A percentile compares a stretch with the other conserved stretches of the same genome.
Conservation (phyloP, 768 basidiomycete species). For the Chalciporus sphaerocephalus region DNA sequence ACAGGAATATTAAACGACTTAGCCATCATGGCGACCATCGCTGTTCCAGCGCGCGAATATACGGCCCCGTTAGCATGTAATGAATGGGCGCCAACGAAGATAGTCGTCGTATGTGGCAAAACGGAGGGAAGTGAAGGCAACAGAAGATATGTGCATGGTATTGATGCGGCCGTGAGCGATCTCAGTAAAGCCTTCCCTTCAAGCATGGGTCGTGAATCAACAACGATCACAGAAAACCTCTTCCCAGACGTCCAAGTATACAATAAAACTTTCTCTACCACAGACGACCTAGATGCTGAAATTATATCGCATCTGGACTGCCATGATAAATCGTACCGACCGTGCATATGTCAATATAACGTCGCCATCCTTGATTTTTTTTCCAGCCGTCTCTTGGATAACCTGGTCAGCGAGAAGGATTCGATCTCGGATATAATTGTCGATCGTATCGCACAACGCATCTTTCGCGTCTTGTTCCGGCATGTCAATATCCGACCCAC, state of each 20-base stretch:
- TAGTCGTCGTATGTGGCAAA: slow-evolving; percentile 76
- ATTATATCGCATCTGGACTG: neutral
- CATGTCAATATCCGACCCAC: slow-evolving; percentile 85
- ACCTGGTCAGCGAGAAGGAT: slow-evolving; percentile 92
- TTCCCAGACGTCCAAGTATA: slow-evolving; percentile 71
- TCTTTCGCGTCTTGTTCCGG: slow-evolving; percentile 96
- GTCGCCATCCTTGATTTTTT: slow-evolving; percentile 93
- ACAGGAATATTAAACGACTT: slow-evolving; percentile 87
- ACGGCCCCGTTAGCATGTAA: slow-evolving; percentile 93
- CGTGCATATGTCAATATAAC: slow-evolving; percentile 90
- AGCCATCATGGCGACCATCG: slow-evolving; percentile 94
- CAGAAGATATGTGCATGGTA: slow-evolving; percentile 90
- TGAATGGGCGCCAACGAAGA: slow-evolving; percentile 91
- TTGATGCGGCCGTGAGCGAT: slow-evolving; percentile 58
- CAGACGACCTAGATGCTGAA: slow-evolving; percentile 65
- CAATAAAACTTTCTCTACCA: slow-evolving; percentile 86
- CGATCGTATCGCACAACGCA: slow-evolving; percentile 76
- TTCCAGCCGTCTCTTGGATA: slow-evolving; percentile 81
- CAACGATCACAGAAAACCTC: slow-evolving; percentile 83
- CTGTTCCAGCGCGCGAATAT: slow-evolving; percentile 91
- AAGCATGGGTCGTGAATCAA: slow-evolving; percentile 91
- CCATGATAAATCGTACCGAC: slow-evolving; percentile 36
- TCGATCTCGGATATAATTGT: slow-evolving; percentile 89
- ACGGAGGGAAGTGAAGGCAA: slow-evolving; percentile 78
- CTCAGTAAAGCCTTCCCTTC: slow-evolving; percentile 84